Conservation (phyloP, 2,329 filamentous ascomycete genomes). For the Ascochyta pisi region DNA sequence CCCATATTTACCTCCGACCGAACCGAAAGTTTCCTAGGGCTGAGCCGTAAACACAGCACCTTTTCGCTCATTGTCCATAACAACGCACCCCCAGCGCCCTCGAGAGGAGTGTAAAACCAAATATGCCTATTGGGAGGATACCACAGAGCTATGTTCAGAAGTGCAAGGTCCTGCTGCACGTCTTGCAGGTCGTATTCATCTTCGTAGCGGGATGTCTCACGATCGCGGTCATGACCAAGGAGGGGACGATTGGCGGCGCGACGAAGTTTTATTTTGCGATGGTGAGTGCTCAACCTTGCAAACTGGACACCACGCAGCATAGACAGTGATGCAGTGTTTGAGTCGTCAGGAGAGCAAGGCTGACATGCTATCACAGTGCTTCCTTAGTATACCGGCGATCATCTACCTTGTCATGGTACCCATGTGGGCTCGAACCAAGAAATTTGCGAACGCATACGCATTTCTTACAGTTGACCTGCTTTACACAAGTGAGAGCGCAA, state of each 20-base stretch:
- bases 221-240: slow-evolving; percentile 64
- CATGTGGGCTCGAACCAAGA: slow-evolving; percentile 64
- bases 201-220: slow-evolving; percentile 65
- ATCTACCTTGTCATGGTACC: slow-evolving; percentile 67
- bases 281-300: slow-evolving; percentile 49
- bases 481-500: slow-evolving; percentile 39
- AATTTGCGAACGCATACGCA: slow-evolving; percentile 67
- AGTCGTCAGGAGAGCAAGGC: slow-evolving; percentile 10
- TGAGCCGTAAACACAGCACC: slow-evolving; percentile 17
- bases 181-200: slow-evolving; percentile 61
- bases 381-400: slow-evolving; percentile 63
- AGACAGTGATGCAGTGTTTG: not conserved
- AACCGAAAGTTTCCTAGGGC: slow-evolving; percentile 7
- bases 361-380: slow-evolving; percentile 57
- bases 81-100: slow-evolving; percentile 11
- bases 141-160: slow-evolving; percentile 58
- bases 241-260: slow-evolving; percentile 60
- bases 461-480: slow-evolving; percentile 63
- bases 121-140: slow-evolving; percentile 49
- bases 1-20: not conserved
- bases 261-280: slow-evolving; percentile 65
- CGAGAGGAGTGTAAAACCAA: slow-evolving; percentile 7
- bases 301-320: not conserved
- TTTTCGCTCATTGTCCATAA: slow-evolving; percentile 13
- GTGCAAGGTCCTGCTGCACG: slow-evolving; percentile 63